A percentile compares a stretch with the other conserved stretches of the same genome.
phyloP scores from a whole-genome alignment of 2,329 filamentous ascomycete genomes.

The Fusarium nodosum region DNA sequence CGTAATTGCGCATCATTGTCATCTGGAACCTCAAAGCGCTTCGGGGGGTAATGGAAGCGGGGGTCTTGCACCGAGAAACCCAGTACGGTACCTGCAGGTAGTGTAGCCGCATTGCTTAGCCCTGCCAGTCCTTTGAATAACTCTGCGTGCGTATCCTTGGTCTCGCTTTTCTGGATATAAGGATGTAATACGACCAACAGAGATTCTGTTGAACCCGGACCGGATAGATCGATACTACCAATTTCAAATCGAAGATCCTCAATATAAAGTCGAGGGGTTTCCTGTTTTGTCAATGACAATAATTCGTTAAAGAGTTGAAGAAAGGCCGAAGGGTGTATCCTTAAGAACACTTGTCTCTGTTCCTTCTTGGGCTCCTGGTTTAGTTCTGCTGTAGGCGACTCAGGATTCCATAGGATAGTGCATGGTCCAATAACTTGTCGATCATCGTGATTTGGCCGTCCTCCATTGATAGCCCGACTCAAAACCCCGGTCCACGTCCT shows the following conservation, averaged over 20 bases:
- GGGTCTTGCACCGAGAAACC: slow-evolving; percentile 83
- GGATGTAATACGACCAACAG: slow-evolving; percentile 77
- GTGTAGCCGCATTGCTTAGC: slow-evolving; percentile 75
- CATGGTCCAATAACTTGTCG: slow-evolving; percentile 77
- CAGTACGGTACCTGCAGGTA: slow-evolving; percentile 79
- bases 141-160: slow-evolving; percentile 57
- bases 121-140: slow-evolving; percentile 67
- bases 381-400: slow-evolving; percentile 49
- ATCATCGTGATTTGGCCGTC: slow-evolving; percentile 18
- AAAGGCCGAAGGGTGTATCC: slow-evolving; percentile 87
- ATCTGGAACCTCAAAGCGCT: slow-evolving; percentile 62
- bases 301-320: slow-evolving; percentile 76
- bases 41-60: slow-evolving; percentile 81
- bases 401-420: slow-evolving; percentile 80
- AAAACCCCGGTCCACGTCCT: slow-evolving; percentile 65
- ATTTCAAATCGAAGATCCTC: slow-evolving; percentile 79
- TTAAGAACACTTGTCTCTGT: slow-evolving; percentile 71
- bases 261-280: slow-evolving; percentile 72
- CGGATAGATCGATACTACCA: slow-evolving; percentile 69
- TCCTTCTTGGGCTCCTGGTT: slow-evolving; percentile 42
- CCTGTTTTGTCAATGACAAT: slow-evolving; percentile 68
- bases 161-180: slow-evolving; percentile 54
- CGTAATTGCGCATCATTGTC: slow-evolving; percentile 54
- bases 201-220: slow-evolving; percentile 82
- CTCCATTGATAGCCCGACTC: slow-evolving; percentile 67